Conservation (phyloP, 352 stramenopile genomes). For the Aphanomyces stellatus region DNA sequence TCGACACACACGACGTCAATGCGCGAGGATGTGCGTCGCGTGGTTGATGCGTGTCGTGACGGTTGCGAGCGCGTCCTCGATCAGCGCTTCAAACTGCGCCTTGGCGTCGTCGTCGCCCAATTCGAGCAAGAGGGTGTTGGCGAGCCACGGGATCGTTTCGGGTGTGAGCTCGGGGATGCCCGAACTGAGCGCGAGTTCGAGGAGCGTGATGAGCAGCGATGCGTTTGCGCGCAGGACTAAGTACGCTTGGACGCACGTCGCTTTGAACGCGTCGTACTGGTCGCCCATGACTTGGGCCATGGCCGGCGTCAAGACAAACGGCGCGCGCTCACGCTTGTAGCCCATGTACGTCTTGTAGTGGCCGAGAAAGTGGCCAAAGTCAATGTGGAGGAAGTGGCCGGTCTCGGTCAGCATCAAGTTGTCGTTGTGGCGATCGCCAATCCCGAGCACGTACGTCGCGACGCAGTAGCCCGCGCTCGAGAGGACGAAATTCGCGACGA, state of each 20-base stretch:
- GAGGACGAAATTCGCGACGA: constrained; percentile 81
- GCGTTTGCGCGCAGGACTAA: constrained; percentile 58
- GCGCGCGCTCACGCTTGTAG: constrained; percentile 83
- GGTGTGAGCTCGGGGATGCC: constrained; percentile 71
- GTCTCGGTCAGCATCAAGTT: constrained; percentile 93
- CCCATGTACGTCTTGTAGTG: constrained; percentile 93
- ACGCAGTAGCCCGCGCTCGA: constrained; percentile 90
- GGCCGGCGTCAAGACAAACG: constrained; percentile 89
- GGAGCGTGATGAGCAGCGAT: constrained; percentile 74
- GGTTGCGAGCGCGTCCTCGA: constrained; percentile 61
- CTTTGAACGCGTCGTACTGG: constrained; percentile 67
- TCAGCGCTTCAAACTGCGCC: constrained; percentile 62
- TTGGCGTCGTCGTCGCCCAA: constrained; percentile 51
- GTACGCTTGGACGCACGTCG: constrained; percentile 57
- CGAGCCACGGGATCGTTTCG: constrained; percentile 71
- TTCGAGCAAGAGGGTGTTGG: constrained; percentile 72
- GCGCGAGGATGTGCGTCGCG: constrained; percentile 76
- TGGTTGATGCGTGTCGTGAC: constrained; percentile 79
- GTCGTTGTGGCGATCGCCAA: constrained; percentile 92
- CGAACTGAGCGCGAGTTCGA: constrained; percentile 67
- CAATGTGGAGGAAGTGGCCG: constrained; percentile 94
- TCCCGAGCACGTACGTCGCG: constrained; percentile 89
- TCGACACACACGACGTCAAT: too few species aligned
- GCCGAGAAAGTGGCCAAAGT: constrained; percentile 94
- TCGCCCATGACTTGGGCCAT: constrained; percentile 83